A percentile compares a stretch with the other conserved stretches of the same genome.
Evolutionary conservation across 208 protist species (phyloP).

Genomic region (Angomonas ambiguus): DNA sequence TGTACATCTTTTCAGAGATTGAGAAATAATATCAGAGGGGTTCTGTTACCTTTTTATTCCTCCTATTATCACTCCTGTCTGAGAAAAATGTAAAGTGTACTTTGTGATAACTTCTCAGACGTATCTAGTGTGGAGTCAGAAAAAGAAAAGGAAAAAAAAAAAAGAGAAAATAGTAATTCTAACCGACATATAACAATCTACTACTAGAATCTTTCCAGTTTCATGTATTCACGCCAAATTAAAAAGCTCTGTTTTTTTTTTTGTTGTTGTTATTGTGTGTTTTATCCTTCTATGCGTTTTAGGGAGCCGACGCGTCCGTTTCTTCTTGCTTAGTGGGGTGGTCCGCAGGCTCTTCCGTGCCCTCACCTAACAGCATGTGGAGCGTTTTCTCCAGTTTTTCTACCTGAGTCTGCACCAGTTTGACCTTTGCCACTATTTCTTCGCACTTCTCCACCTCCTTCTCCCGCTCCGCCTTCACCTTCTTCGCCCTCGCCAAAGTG

Average conservation of each 20-base stretch:
- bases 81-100: constrained; percentile 8
- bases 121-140: too few relatives aligned
- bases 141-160: constrained; percentile 13
- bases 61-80: not conserved
- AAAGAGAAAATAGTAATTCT: too few relatives aligned
- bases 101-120: too few relatives aligned
- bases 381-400: not conserved
- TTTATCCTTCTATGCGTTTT: not conserved
- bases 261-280: constrained; percentile 1
- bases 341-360: too few relatives aligned
- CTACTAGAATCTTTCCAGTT: too few relatives aligned
- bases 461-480: not conserved
- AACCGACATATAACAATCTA: too few relatives aligned
- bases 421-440: not conserved
- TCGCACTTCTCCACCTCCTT: not conserved
- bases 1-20: constrained; percentile 47
- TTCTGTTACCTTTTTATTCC: not conserved
- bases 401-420: not conserved
- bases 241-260: too few relatives aligned
- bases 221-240: too few relatives aligned
- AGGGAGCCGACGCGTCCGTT: not conserved
- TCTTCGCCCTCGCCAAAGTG: not conserved
- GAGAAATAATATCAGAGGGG: too few relatives aligned
- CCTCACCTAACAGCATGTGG: not conserved
- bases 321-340: not conserved